Percentiles rank a stretch among this genome's conserved stretches.
Conservation (phyloP, 163 green algal species). For the Chlamydomonas reinhardtii region DNA sequence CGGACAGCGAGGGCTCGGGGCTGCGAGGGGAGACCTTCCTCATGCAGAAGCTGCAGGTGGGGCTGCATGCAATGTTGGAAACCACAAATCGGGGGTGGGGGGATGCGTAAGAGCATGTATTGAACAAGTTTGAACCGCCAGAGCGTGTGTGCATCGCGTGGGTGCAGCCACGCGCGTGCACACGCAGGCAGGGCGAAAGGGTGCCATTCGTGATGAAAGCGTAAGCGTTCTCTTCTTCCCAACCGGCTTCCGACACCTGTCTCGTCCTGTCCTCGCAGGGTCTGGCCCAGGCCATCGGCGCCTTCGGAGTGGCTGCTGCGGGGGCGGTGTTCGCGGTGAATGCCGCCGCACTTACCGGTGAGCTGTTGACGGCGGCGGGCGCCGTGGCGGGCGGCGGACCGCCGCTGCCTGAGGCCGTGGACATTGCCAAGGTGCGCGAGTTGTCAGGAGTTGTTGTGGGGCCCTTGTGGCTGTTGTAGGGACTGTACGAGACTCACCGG, state of each 20-base stretch:
- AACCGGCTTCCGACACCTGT: too few relatives aligned
- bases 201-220: too few relatives aligned
- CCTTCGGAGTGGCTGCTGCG: constrained; percentile 79
- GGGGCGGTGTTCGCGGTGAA: constrained; percentile 59
- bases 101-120: background rate
- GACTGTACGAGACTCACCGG: too few relatives aligned
- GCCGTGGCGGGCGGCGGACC: background rate
- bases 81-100: too few relatives aligned
- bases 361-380: constrained; percentile 20
- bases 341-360: constrained; percentile 37
- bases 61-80: too few relatives aligned
- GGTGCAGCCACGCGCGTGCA: too few relatives aligned
- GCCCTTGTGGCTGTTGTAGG: too few relatives aligned
- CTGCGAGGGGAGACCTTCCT: constrained; percentile 77
- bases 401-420: background rate
- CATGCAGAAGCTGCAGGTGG: constrained; percentile 79
- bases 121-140: too few relatives aligned
- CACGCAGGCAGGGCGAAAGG: too few relatives aligned
- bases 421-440: constrained; percentile 4
- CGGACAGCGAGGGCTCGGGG: background rate
- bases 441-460: too few relatives aligned
- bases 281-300: constrained; percentile 82
- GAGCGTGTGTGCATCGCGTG: too few relatives aligned
- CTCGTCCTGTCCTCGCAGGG: constrained; percentile 1
- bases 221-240: too few relatives aligned